Base-by-base conservation (phyloP, 371 early-diverging fungal genomes). In the Mucor lusitanicus region DNA sequence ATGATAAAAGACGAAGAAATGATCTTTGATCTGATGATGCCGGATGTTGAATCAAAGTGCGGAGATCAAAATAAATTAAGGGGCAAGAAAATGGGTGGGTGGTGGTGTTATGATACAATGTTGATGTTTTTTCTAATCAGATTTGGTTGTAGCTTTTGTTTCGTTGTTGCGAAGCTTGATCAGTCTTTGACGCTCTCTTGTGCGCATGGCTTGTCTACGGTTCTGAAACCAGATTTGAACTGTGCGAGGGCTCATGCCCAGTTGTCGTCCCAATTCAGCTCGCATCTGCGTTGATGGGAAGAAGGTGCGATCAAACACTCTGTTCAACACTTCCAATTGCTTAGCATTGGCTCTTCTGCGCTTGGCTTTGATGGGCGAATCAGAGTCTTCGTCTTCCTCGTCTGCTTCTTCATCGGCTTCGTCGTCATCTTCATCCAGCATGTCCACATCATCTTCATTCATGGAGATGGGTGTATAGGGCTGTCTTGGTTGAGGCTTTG, bases 171-270 rank as follows among this genome's bases (percentile, higher is more conserved):
- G 68, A 53, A 74, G 60, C 50, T 61, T 67, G 15, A 82, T 71
- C 27, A 82, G 62, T 37, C 79, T 70, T 64, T 82, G 82, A 19
- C 80, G 76, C 77, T 84, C 79, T 81, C 78, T 74, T 73, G 89
- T 76, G 67, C 91, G 74, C 72, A 81, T 81, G 59, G 84, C 82
- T 69, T 90, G 90, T 30, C 98, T 87, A 66, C 93, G 87, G 81
- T 98, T 98, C 77, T 98, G 98, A 79, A 98, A 98, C 98, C 98
- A 97, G 56, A 97, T 94, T 76, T 98, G 95, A 6, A 97, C 94
- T 17, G 92, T 89, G 79, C 86, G 32, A 76, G 77, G 76, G 55
- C 79, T 94, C 97, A 98, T 98, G 54, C 91, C 89, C 55, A 97
- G 85, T 69, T 95, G 89, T 60, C 87, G 86, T 33, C 94, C 94